Evolutionary conservation across 2,329 filamentous ascomycete genomes (phyloP).

Genomic region (Paramyrothecium sp.): DNA sequence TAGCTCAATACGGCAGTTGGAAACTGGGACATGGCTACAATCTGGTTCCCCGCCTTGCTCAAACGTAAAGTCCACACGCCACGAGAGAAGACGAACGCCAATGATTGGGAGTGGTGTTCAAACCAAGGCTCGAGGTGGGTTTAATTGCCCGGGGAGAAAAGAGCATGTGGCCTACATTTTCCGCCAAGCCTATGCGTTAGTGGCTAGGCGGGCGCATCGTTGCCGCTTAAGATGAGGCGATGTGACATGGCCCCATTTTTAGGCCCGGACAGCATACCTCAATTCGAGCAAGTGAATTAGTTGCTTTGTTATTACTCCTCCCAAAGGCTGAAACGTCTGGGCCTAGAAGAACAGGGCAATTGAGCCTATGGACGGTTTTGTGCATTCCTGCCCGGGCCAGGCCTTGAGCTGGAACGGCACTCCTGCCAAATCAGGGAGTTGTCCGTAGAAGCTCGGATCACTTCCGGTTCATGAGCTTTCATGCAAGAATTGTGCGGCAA

Average conservation of each 20-base stretch:
- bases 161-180: not conserved
- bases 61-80: not conserved
- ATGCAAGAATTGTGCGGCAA: not conserved
- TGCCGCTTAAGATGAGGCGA: not conserved
- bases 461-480: not conserved
- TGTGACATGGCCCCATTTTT: not conserved
- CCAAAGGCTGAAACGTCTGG: not conserved
- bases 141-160: not conserved
- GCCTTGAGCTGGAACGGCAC: not conserved
- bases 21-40: not conserved
- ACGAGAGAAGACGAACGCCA: not conserved
- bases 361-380: not conserved
- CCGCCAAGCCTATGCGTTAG: not conserved
- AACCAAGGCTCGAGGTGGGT: not conserved
- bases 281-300: not conserved
- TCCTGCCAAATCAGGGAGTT: not conserved
- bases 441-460: not conserved
- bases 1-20: not conserved
- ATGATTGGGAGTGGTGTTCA: not conserved
- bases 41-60: not conserved
- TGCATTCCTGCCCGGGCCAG: not conserved
- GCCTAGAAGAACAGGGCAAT: not conserved
- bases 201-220: not conserved
- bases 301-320: not conserved
- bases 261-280: not conserved